Base-by-base conservation (phyloP, 2,329 filamentous ascomycete species). In the Ophiobolus disseminans region DNA sequence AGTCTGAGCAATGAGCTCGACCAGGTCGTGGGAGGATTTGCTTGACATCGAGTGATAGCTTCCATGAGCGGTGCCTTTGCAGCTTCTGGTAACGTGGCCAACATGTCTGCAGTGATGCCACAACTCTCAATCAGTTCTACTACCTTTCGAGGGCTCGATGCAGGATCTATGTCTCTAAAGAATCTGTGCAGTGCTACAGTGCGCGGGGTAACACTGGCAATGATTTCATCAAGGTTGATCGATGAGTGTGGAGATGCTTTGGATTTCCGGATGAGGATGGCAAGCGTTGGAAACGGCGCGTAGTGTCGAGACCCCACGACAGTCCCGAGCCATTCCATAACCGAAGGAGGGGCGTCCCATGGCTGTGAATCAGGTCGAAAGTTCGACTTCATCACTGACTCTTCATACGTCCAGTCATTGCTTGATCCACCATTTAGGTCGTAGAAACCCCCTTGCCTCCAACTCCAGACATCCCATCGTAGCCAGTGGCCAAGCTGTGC, bases 11-110 rank as follows among this genome's bases (percentile, higher is more conserved):
- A 76, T 1, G 84, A 81, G 32, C 81, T 80, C 11, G 83, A 80
- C 91, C 93, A 97, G 1, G 81, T 83, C 0, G 86, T 82, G 8
- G 91, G 90, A 14, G 93, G 93, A 50, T 85, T 83, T n/a, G 86
- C 83, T 69, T 96, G 92, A 57, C 90, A 96, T 55, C 85, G 82
- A n/a, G 87, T 83, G 31, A 97, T 91, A 4, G 88, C 86, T 74
- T 97, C 92, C 66, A 88, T 87, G 11, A 97, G 78, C 0, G 90
- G 88, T 2, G 87, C 84, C 44, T 89, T 82, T n/a, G 97, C 80
- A 20, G 90, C 86, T 71, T 96, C 91, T 1, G 94, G 93, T 1
- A 97, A 77, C 0, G 89, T 91, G 55, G 96, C 90, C 13, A 97
- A 80, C 39, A 92, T 76, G 19, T 82, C 78, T 8, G 75, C 73